Evolutionary conservation across 2,329 filamentous ascomycete genomes (phyloP).

Genomic region (Thielaviopsis euricoi): DNA sequence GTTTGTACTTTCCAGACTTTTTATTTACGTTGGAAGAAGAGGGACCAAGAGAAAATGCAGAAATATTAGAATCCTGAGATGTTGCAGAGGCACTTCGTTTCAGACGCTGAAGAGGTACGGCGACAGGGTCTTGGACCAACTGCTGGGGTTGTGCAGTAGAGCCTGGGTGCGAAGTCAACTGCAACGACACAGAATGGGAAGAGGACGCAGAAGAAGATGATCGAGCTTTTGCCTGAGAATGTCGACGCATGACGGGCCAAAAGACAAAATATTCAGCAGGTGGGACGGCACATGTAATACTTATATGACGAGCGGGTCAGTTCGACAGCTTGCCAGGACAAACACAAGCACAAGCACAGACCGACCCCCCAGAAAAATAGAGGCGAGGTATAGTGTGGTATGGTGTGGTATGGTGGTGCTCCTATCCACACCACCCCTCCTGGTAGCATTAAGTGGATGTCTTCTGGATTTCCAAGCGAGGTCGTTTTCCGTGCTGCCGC

Average conservation of each 20-base stretch:
- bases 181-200: background rate
- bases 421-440: background rate
- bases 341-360: background rate
- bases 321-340: background rate
- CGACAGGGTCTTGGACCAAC: background rate
- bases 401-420: background rate
- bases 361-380: too few relatives aligned
- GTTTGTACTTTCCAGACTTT: background rate
- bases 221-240: background rate
- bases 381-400: background rate
- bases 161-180: background rate
- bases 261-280: background rate
- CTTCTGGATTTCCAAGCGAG: too few relatives aligned
- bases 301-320: background rate
- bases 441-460: background rate
- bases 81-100: background rate
- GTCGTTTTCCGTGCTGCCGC: too few relatives aligned
- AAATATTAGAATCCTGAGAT: background rate
- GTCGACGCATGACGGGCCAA: slow-evolving; percentile 5
- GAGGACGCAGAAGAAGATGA: background rate
- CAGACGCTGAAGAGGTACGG: background rate
- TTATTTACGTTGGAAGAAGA: background rate
- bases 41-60: background rate
- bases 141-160: background rate
- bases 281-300: background rate